Conservation (phyloP, 352 stramenopile species). For the Globisporangium iwayamae region DNA sequence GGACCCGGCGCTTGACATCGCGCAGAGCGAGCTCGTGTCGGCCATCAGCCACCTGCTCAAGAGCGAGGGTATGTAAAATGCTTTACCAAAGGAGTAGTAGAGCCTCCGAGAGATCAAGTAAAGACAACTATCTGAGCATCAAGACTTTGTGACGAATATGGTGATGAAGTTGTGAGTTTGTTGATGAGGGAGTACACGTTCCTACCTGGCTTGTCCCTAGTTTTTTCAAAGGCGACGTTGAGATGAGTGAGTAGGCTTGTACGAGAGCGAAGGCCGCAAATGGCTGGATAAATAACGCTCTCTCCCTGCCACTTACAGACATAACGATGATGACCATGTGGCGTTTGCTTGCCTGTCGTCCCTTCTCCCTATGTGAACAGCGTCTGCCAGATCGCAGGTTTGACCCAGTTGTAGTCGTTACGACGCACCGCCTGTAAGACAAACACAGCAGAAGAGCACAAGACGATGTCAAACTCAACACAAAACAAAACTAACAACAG, state of each 20-base stretch:
- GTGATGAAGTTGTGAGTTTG: not conserved
- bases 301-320: not conserved
- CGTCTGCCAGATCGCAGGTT: conserved; percentile 87
- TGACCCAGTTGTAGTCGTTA: conserved; percentile 94
- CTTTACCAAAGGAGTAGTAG: too few species aligned
- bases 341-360: not conserved
- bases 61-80: conserved; percentile 65
- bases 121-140: not conserved
- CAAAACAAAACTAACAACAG: not conserved
- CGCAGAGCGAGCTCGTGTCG: conserved; percentile 77
- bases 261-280: not conserved
- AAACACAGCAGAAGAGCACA: conserved; percentile 4
- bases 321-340: not conserved
- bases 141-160: not conserved
- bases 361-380: conserved; percentile 59
- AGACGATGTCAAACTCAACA: conserved; percentile 8
- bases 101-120: not conserved
- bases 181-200: not conserved
- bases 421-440: conserved; percentile 55
- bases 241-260: not conserved
- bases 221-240: not conserved
- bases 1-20: conserved; percentile 89
- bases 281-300: conserved; percentile 12
- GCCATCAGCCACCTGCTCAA: conserved; percentile 80
- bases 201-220: not conserved